Conservation (phyloP, 352 stramenopile genomes). For the Globisporangium echinulatum region DNA sequence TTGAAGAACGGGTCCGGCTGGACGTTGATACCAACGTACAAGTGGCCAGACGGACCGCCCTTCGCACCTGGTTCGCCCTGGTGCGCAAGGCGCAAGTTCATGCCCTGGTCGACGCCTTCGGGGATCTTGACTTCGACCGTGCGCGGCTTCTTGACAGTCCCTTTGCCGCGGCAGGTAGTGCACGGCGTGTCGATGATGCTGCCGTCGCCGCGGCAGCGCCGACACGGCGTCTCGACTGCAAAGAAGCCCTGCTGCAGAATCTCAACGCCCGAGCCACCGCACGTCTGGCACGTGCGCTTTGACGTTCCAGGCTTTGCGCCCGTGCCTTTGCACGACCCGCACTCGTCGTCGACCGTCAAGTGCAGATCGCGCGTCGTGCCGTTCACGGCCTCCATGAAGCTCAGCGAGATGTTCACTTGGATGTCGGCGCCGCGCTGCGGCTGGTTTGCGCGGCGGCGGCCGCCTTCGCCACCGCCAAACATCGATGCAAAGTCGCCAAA, state of each 20-base stretch:
- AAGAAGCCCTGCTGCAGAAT: conserved; percentile 88
- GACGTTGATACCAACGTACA: conserved; percentile 94
- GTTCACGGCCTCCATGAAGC: conserved; percentile 94
- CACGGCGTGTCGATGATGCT: conserved; percentile 84
- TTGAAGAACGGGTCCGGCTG: conserved; percentile 94
- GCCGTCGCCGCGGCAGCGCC: conserved; percentile 72
- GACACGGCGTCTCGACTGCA: conserved; percentile 83
- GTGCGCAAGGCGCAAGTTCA: conserved; percentile 92
- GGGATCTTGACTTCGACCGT: conserved; percentile 94
- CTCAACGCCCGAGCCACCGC: conserved; percentile 80
- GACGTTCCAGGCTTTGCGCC: conserved; percentile 80
- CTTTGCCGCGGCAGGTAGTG: conserved; percentile 68
- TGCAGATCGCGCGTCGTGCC: conserved; percentile 87
- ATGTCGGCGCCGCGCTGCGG: conserved; percentile 90
- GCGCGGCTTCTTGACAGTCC: conserved; percentile 85
- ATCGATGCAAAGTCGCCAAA: conserved; percentile 78
- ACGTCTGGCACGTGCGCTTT: conserved; percentile 73
- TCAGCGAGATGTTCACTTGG: conserved; percentile 91
- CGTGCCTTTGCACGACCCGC: conserved; percentile 69
- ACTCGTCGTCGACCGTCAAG: conserved; percentile 71
- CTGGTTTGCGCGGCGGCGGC: conserved; percentile 53
- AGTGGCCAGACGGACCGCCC: conserved; percentile 87
- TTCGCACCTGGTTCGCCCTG: conserved; percentile 86
- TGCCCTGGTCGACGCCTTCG: conserved; percentile 93
- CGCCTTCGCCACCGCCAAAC: conserved; percentile 54